Evolutionary conservation across 768 basidiomycete species (phyloP), one percentile per base, ranked within the genome.

Genomic region (Hygrophorus pudorinus): DNA sequence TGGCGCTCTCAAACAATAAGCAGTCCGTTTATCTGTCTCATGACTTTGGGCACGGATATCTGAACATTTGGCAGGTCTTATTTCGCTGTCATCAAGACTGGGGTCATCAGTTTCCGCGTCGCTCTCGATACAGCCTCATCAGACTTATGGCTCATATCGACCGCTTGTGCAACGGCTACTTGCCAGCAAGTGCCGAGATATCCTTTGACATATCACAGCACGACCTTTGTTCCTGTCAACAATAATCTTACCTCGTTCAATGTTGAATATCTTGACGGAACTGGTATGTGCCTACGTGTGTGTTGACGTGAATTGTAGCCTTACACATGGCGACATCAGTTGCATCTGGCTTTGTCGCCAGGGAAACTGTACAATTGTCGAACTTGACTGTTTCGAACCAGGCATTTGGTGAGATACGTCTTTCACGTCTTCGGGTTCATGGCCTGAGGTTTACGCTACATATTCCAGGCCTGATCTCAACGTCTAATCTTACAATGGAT

Each of bases 111-210:
- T 53, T 81, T 86, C 52, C 78, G 84, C 12, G 75, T 79, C 14
- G 76, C 75, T 0, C 63, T 88, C 35, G 86, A 89, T 56, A 88
- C 85, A 1, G 86, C 70, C 13, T 87, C 85, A 6, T 66, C 81
- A 12, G 79, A 81, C 63, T 60, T 83, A 10, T 89, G 85, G 85
- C 49, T 88, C 14, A 55, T 76, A 35, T 81, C 84, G 12, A 79
- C 83, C 6, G 67, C 53, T 3, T 89, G 86, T 60, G 59, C 59
- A 21, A 70, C 77, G 10, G 52, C 56, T n/a, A 54, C 68, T 0
- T 88, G 86, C 60, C 63, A 65, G 37, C 51, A 57, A 2, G 65
- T 81, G 6, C 86, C 86, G n/a, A 70, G 66, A 45, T 89, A 86
- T 58, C 86, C 85, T 13, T 65, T 87, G 41, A 54, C 59, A 3